Conservation (phyloP, 1,139 yeast species). For the Saccharomyces hybrid region DNA sequence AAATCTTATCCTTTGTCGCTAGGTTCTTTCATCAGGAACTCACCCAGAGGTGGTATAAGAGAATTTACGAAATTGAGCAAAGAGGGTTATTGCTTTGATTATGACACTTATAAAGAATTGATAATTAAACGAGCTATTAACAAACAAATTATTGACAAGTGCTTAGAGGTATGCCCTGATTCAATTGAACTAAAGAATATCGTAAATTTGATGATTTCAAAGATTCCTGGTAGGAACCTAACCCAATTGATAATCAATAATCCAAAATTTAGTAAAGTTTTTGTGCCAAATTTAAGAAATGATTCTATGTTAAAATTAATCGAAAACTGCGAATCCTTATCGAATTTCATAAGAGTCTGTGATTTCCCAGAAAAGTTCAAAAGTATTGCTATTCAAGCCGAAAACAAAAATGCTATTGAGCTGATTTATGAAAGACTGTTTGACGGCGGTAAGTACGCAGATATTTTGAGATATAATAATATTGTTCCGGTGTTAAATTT, state of each 20-base stretch:
- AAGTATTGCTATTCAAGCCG: slow-evolving; percentile 25
- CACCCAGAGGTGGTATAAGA: slow-evolving; percentile 21
- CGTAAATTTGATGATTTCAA: slow-evolving; percentile 17
- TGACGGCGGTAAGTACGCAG: slow-evolving; percentile 13
- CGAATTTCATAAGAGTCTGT: slow-evolving; percentile 13
- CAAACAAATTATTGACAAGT: slow-evolving; percentile 14
- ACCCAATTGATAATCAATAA: slow-evolving; percentile 12
- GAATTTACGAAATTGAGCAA: slow-evolving; percentile 20
- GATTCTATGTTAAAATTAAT: slow-evolving; percentile 11
- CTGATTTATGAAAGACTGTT: slow-evolving; percentile 20
- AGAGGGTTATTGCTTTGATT: slow-evolving; percentile 29
- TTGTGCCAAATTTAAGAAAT: slow-evolving; percentile 23
- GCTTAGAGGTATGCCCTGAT: slow-evolving; percentile 18
- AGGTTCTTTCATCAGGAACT: slow-evolving; percentile 23
- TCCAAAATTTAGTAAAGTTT: slow-evolving; percentile 11
- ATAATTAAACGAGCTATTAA: slow-evolving; percentile 16
- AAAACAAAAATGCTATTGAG: slow-evolving; percentile 20
- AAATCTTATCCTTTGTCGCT: slow-evolving; percentile 26
- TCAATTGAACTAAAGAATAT: slow-evolving; percentile 16
- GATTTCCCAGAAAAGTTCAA: slow-evolving; percentile 26
- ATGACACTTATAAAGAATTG: slow-evolving; percentile 26
- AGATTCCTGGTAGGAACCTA: slow-evolving; percentile 11
- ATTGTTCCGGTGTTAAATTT: slow-evolving; percentile 22
- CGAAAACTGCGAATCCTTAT: slow-evolving; percentile 9
- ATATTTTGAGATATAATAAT: slow-evolving; percentile 19